Percentiles rank a stretch among this genome's conserved stretches.
These are phyloP conservation scores for Saccharomycopsis crataegensis DNA, from an alignment of 1,139 yeast species.

Conservation along the genomic window DNA sequence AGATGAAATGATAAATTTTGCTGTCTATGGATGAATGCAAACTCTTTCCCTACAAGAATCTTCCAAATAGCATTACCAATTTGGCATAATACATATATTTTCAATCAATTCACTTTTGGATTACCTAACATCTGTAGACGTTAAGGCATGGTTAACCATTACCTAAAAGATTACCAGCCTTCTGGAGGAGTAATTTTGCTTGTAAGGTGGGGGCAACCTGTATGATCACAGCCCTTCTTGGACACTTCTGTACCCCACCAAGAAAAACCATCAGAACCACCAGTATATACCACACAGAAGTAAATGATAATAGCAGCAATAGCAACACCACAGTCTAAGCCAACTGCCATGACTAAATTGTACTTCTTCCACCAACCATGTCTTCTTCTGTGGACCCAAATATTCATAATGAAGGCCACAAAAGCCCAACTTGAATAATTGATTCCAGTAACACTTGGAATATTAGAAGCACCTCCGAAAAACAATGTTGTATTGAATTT, in stretches of 20 bases:
- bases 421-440: not conserved
- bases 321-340: slow-evolving; percentile 3
- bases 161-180: not conserved
- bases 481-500: slow-evolving; percentile 1
- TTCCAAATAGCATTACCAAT: too few relatives aligned
- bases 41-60: too few relatives aligned
- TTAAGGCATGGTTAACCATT: too few relatives aligned
- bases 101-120: too few relatives aligned
- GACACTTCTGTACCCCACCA: slow-evolving; percentile 41
- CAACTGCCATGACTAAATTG: slow-evolving; percentile 5
- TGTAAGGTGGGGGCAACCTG: not conserved
- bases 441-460: not conserved
- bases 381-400: not conserved
- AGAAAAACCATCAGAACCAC: slow-evolving; percentile 27
- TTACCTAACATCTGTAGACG: too few relatives aligned
- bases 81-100: too few relatives aligned
- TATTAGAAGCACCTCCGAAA: not conserved
- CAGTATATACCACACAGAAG: not conserved
- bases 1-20: too few relatives aligned
- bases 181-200: not conserved
- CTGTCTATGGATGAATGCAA: too few relatives aligned
- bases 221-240: not conserved
- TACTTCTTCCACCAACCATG: not conserved
- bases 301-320: not conserved
- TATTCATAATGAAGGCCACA: not conserved